Base-by-base conservation (phyloP, 176 grass and related monocot genomes). In the Oryza meyeriana region DNA sequence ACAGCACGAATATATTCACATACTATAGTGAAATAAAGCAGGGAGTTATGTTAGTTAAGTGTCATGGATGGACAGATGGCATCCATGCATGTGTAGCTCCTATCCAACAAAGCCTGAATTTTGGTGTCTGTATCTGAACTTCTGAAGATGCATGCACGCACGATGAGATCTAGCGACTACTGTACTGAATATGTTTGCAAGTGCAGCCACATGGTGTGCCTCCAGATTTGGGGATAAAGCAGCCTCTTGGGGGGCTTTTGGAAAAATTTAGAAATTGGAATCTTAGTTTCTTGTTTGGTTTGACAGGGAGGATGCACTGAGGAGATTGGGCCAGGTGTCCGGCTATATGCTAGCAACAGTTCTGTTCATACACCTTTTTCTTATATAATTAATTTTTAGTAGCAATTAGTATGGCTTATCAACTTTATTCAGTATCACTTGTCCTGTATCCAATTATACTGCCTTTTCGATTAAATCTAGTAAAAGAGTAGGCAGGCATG, bases 171-270 rank as follows among this genome's bases (percentile, higher is more conserved):
- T 89, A 74, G 69, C 2, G 26, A 20, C 45, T 16, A 48, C 14
- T 4, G 41, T 35, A 27, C 17, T 72, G 57, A 64, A 25, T 55
- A n/a, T 55, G n/a, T 55, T 22, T 55, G 55, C 55, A 59, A 59
- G 55, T 11, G 31, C 48, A 66, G 24, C 69, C 87, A 89, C 82
- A 89, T 89, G 87, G 63, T 50, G 39, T 64, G 76, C 87, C 55
- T 89, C 71, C 27, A 41, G 81, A 64, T 57, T 80, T 57, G 1
- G 6, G 45, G 71, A 32, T 32, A 62, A 89, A 33, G 20, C 61
- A 26, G 29, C 39, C 31, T 40, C 61, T 38, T 47, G 13, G 20
- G 75, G 4, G 58, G 7, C 35, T 77, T 70, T 28, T 17, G 25
- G 12, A 39, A 64, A 64, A 80, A 80, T 84, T 77, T n/a, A 59